These are phyloP conservation scores for Exophiala mesophila DNA, from an alignment of 2,329 filamentous ascomycete genomes.

Conservation along the genomic window DNA sequence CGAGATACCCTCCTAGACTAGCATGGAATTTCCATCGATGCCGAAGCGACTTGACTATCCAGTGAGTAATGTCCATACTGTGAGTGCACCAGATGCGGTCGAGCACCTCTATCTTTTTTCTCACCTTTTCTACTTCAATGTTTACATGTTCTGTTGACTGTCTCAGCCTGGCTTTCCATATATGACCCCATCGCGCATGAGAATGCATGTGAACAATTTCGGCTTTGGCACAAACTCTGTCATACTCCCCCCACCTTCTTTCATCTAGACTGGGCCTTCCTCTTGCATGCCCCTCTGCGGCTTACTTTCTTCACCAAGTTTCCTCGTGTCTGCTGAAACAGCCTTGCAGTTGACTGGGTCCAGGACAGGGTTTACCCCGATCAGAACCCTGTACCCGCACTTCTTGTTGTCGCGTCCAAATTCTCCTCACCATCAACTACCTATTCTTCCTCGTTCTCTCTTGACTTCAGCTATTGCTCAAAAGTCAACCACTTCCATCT, in stretches of 20 bases:
- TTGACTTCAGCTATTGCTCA: not conserved
- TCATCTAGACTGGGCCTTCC: slow-evolving; percentile 6
- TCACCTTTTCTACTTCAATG: slow-evolving; percentile 5
- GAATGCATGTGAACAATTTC: slow-evolving; percentile 21
- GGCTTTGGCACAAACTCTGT: slow-evolving; percentile 19
- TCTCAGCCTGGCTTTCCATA: too few relatives aligned
- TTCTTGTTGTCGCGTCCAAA: slow-evolving; percentile 11
- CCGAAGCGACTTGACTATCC: too few relatives aligned
- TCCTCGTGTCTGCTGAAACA: not conserved
- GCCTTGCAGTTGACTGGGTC: slow-evolving; percentile 3
- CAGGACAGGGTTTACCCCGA: slow-evolving; percentile 15
- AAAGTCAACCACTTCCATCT: not conserved
- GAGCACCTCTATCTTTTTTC: slow-evolving; percentile 3
- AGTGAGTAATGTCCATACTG: too few relatives aligned
- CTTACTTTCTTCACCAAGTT: too few relatives aligned
- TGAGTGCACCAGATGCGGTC: too few relatives aligned
- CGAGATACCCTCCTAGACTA: not conserved
- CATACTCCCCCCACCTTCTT: slow-evolving; percentile 16
- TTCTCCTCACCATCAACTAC: slow-evolving; percentile 1
- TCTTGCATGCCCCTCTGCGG: slow-evolving; percentile 5
- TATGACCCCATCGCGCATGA: slow-evolving; percentile 10
- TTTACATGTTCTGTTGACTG: slow-evolving; percentile 11
- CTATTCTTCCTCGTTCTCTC: not conserved
- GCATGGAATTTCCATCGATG: too few relatives aligned
- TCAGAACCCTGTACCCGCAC: slow-evolving; percentile 5